A percentile compares a stretch with the other conserved stretches of the same genome.
Evolutionary conservation across 257 asterid species (phyloP).

Genomic region (Capsicum baccatum): DNA sequence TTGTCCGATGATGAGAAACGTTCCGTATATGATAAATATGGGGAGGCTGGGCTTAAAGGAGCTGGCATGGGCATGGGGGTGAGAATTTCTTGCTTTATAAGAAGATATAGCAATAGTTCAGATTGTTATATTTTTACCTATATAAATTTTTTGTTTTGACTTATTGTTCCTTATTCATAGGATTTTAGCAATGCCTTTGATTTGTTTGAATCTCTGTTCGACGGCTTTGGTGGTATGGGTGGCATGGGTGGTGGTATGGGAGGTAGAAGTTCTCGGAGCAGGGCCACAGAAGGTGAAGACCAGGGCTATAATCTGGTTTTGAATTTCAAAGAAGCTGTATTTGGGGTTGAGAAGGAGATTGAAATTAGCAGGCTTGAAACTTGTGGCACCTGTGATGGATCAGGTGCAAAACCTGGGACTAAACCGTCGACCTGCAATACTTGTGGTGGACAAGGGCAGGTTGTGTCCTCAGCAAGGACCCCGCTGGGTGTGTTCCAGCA

Average conservation of each 20-base stretch:
- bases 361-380: slow-evolving; percentile 85
- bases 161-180: slow-evolving; percentile 46
- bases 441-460: slow-evolving; percentile 98
- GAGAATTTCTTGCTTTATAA: slow-evolving; percentile 44
- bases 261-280: slow-evolving; percentile 70
- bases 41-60: slow-evolving; percentile 99
- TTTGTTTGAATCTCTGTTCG: slow-evolving; percentile 83
- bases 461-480: slow-evolving; percentile 81
- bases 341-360: slow-evolving; percentile 92
- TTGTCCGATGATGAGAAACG: slow-evolving; percentile 95
- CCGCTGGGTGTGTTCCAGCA: slow-evolving; percentile 98
- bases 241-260: slow-evolving; percentile 93
- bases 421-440: slow-evolving; percentile 69
- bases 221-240: slow-evolving; percentile 92
- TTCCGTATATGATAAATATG: slow-evolving; percentile 89
- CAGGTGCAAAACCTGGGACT: slow-evolving; percentile 94
- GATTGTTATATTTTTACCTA: neutral
- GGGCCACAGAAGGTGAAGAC: slow-evolving; percentile 95
- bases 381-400: slow-evolving; percentile 90
- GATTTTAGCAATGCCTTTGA: slow-evolving; percentile 98
- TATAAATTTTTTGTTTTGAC: slow-evolving; percentile 24
- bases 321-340: slow-evolving; percentile 91
- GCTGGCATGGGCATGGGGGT: slow-evolving; percentile 93
- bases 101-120: neutral
- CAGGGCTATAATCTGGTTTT: slow-evolving; percentile 73